Evolutionary conservation across 2,329 filamentous ascomycete genomes (phyloP).

Genomic region (Kalaharituber pfeilii): DNA sequence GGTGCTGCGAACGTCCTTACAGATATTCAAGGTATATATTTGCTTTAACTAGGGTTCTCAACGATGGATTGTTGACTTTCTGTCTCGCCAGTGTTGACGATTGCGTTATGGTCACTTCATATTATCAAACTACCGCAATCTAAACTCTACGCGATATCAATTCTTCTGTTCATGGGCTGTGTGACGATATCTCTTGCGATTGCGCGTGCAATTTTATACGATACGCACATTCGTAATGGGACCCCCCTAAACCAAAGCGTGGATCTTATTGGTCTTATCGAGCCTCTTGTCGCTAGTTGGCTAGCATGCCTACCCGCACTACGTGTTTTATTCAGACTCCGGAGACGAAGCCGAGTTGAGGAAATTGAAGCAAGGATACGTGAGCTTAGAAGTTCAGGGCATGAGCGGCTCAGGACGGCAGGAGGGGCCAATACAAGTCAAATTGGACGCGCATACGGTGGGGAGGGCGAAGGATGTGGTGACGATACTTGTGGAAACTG

Average conservation of each 20-base stretch:
- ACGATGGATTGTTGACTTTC: neutral
- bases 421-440: neutral
- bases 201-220: neutral
- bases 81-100: neutral
- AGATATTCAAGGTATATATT: neutral
- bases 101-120: neutral
- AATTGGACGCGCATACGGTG: neutral
- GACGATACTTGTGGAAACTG: neutral
- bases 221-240: neutral
- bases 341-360: neutral
- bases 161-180: conserved; percentile 1
- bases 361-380: neutral
- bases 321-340: neutral
- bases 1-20: neutral
- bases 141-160: neutral
- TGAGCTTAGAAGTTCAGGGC: neutral
- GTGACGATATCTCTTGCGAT: neutral
- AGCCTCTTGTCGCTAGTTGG: neutral
- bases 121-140: neutral
- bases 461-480: neutral
- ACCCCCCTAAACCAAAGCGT: neutral
- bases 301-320: neutral
- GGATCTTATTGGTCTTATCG: neutral
- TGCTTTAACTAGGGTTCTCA: neutral
- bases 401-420: neutral